These are phyloP conservation scores for Paspalum vaginatum DNA, from an alignment of 176 grass and related monocot species.

Conservation along the genomic window DNA sequence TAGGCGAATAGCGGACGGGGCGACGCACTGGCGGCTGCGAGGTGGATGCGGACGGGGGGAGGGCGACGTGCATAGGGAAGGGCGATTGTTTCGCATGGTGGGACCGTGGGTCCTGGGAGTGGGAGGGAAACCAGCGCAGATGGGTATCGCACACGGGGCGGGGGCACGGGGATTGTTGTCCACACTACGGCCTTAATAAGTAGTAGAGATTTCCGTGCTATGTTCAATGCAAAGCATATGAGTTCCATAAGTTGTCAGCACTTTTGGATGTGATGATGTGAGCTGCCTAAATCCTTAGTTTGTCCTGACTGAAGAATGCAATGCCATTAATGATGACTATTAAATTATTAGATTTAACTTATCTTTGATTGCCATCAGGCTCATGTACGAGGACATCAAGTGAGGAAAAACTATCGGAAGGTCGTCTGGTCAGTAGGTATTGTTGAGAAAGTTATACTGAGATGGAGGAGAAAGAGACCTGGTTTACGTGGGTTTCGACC, in stretches of 20 bases:
- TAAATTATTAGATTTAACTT: conserved; percentile 25
- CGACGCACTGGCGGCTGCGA: no score
- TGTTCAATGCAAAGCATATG: neutral
- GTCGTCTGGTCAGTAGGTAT: conserved; percentile 78
- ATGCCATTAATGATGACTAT: neutral
- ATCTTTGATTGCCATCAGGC: conserved; percentile 53
- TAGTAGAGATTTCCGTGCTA: neutral
- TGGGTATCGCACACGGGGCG: no score
- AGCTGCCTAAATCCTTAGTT: conserved; percentile 5
- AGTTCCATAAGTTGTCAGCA: conserved; percentile 7
- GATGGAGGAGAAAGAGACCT: conserved; percentile 75
- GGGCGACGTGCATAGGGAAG: no score
- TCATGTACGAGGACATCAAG: conserved; percentile 82
- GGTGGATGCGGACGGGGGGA: no score
- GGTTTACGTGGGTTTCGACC: conserved; percentile 51
- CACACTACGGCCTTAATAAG: no score
- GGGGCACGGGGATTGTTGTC: no score
- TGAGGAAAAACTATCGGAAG: conserved; percentile 67
- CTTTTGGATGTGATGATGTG: neutral
- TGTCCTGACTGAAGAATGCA: neutral
- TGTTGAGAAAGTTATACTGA: conserved; percentile 69
- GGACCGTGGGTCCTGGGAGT: no score
- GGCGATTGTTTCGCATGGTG: no score
- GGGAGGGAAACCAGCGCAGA: no score
- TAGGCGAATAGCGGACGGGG: no score